Evolutionary conservation across 257 asterid species (phyloP).

Genomic region (Mentha longifolia): DNA sequence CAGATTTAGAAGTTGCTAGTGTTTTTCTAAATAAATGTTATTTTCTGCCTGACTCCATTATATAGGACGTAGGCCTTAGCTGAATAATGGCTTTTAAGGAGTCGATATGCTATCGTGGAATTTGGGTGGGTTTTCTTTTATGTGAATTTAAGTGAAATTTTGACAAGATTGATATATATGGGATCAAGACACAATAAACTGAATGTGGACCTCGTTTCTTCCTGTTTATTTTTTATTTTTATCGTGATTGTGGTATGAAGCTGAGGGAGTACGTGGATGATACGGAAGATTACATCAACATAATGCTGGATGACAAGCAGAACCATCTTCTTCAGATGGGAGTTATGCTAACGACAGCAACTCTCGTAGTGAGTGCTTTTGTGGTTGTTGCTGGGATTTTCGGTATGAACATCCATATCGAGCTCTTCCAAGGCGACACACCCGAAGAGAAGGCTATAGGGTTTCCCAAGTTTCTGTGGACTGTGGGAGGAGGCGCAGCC

Average conservation of each 20-base stretch:
- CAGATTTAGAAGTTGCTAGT: not conserved
- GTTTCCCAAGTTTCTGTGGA: constrained; percentile 52
- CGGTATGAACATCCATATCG: constrained; percentile 55
- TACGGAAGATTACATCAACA: constrained; percentile 65
- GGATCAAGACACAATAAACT: too few species aligned
- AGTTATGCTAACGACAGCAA: constrained; percentile 62
- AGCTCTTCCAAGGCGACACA: constrained; percentile 34
- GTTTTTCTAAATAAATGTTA: not conserved
- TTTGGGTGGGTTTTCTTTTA: not conserved
- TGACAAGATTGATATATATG: too few species aligned
- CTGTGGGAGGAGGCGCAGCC: constrained; percentile 54
- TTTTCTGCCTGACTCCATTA: not conserved
- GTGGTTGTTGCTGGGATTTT: constrained; percentile 59
- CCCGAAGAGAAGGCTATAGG: constrained; percentile 15
- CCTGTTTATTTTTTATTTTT: too few species aligned
- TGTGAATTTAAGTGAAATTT: not conserved
- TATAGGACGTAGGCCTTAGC: not conserved
- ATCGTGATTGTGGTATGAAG: constrained; percentile 35
- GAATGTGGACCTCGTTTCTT: too few species aligned
- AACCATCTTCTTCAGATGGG: constrained; percentile 67
- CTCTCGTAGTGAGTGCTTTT: constrained; percentile 56
- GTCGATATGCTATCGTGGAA: not conserved
- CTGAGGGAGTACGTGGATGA: constrained; percentile 68
- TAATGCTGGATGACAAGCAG: constrained; percentile 69
- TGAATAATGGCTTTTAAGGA: not conserved